Base-by-base conservation (phyloP, 164 flowering plant species). In the Sextonia rubra region DNA sequence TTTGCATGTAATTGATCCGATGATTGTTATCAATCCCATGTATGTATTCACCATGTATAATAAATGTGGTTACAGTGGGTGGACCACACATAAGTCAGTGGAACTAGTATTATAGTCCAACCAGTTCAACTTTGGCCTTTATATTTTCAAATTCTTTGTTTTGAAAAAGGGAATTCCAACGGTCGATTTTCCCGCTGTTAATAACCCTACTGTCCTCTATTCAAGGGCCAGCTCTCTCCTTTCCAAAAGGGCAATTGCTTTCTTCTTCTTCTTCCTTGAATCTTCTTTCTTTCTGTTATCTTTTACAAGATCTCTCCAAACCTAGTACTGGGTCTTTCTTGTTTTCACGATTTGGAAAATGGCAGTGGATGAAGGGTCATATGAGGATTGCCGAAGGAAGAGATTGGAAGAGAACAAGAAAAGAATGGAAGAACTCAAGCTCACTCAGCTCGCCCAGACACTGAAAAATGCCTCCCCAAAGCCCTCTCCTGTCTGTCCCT, bases 401-500 rank as follows among this genome's bases (percentile, higher is more conserved):
- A 78, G 89, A 66, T 1, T 87, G 72, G 90, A 84, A 47, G 90
- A 89, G 70, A 89, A 89, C 80, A 84, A 80, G 86, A 86, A 82
- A 66, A 76, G 89, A 47, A 80, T 89, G 90, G 86, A 86, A 73
- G 87, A 83, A 6, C 86, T 89, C 63, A 86, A 84, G 25, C 84
- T 89, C 27, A 74, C 82, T 26, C 32, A 64, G 47, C 90, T 86
- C 48, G 74, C 87, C 71, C 83, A 72, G 27, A 65, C 80, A 58
- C 80, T 89, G 67, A 69, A 49, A 12, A 74, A 67, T 22, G 29
- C 83, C 24, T n/a, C 77, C 47, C 72, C 80, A 20, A 71, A 81
- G 15, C 77, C 83, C 70, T 79, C 83, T 1, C 76, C 85, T 30
- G 80, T 83, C 62, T 80, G 76, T 62, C 24, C 69, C 52, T 60